Percentiles rank a stretch among this genome's conserved stretches.
phyloP scores from a whole-genome alignment of 768 basidiomycete genomes.

The Russula earlei region DNA sequence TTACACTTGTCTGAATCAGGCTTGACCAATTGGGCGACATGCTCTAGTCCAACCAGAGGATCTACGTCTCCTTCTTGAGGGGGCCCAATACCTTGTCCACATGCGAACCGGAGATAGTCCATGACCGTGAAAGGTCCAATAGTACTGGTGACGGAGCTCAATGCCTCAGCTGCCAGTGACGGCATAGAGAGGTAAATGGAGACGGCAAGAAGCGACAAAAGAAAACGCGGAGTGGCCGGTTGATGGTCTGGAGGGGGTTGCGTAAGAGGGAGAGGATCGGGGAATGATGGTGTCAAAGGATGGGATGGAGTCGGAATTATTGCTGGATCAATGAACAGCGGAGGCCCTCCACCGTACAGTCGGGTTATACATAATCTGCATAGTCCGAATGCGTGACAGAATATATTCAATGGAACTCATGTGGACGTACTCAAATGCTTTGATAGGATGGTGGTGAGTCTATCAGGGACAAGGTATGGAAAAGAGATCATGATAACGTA shows the following conservation, averaged over 20 bases:
- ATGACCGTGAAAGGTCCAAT: constrained; percentile 71
- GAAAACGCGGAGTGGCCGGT: constrained; percentile 68
- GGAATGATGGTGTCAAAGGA: constrained; percentile 66
- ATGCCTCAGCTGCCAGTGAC: constrained; percentile 60
- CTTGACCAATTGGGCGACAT: constrained; percentile 43
- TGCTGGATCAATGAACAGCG: constrained; percentile 53
- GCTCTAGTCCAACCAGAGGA: constrained; percentile 63
- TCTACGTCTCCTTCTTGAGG: constrained; percentile 36
- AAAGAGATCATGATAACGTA: constrained; percentile 33
- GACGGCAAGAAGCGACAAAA: constrained; percentile 81
- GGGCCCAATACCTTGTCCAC: constrained; percentile 53
- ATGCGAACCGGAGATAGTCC: constrained; percentile 74
- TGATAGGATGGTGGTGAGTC: constrained; percentile 18
- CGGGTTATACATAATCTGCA: constrained; percentile 74
- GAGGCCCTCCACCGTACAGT: constrained; percentile 80
- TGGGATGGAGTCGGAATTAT: constrained; percentile 55
- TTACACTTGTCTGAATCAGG: constrained; percentile 25
- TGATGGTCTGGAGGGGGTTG: constrained; percentile 48
- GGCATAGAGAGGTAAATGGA: constrained; percentile 81
- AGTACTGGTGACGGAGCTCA: constrained; percentile 60
- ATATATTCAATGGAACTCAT: neutral
- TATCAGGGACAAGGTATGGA: neutral
- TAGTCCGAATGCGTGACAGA: constrained; percentile 7
- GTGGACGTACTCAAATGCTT: constrained; percentile 61
- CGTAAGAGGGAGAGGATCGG: constrained; percentile 18